phyloP scores from a whole-genome alignment of 2,329 filamentous ascomycete genomes.

The Aspergillus texensis region DNA sequence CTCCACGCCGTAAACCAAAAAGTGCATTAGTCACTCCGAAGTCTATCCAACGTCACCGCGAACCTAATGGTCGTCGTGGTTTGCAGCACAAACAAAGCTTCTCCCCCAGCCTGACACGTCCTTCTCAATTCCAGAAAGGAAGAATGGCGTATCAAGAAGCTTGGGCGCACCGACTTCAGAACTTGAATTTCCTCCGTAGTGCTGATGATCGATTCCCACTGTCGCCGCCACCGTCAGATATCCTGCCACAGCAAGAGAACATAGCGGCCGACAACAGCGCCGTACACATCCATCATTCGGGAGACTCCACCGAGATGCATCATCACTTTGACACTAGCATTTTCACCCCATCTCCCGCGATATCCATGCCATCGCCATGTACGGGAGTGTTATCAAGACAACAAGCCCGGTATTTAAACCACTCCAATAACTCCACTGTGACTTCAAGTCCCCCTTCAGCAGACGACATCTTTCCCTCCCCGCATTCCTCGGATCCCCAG shows the following conservation, averaged over 20 bases:
- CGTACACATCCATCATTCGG: slow-evolving; percentile 39
- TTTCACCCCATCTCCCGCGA: slow-evolving; percentile 37
- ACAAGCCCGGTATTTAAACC: slow-evolving; percentile 37
- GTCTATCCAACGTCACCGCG: slow-evolving; percentile 41
- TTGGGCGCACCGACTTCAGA: slow-evolving; percentile 59
- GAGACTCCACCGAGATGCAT: slow-evolving; percentile 33
- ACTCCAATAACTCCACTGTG: slow-evolving; percentile 32
- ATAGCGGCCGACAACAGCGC: slow-evolving; percentile 33
- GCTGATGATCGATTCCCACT: slow-evolving; percentile 46
- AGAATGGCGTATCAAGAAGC: slow-evolving; percentile 47
- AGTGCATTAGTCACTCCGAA: slow-evolving; percentile 43
- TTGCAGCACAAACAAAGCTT: slow-evolving; percentile 46
- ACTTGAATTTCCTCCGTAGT: slow-evolving; percentile 51
- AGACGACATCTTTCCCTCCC: slow-evolving; percentile 43
- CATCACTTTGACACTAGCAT: slow-evolving; percentile 36
- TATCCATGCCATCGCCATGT: slow-evolving; percentile 38
- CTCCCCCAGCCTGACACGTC: slow-evolving; percentile 58
- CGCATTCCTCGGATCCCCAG: slow-evolving; percentile 42
- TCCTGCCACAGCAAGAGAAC: slow-evolving; percentile 43
- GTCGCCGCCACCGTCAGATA: slow-evolving; percentile 51
- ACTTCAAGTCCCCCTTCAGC: slow-evolving; percentile 39
- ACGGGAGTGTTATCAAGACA: slow-evolving; percentile 31
- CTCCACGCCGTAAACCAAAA: slow-evolving; percentile 41
- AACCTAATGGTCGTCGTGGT: slow-evolving; percentile 43
- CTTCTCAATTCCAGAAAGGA: slow-evolving; percentile 50